Evolutionary conservation across 2,329 filamentous ascomycete genomes (phyloP), one percentile per base, ranked within the genome.

Genomic region (Hypoxylon sp.): DNA sequence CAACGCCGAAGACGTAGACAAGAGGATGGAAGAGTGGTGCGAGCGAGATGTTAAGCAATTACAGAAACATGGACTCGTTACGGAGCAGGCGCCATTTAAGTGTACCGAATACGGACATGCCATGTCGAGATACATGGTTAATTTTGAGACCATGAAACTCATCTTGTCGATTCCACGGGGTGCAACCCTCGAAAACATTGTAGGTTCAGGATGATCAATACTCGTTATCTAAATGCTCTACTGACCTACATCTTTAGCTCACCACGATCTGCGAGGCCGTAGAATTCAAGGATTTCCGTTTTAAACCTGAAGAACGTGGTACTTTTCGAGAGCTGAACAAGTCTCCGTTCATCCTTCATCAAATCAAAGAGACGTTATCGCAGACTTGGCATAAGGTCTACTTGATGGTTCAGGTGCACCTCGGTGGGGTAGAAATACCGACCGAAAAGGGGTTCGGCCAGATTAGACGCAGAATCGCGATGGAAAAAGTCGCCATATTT

Each of bases 51-150:
- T 96, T 44, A 84, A 82, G 10, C 82, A 89, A n/a, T 82, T 97
- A 1, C 85, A 88, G 64, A 84, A 91, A 27, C 78, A 82, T 39
- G 81, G 85, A 0, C 82, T 96, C 6, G 82, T 94, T 11, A 83
- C 82, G 1, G 67, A 77, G 19, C 76, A 79, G 1, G 77, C 82
- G 0, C 79, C 79, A 3, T 84, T 95, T 52, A 83, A 80, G 27
- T 89, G 88, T 48, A 95, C 92, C 0, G 88, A 90, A 53, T 93
- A 91, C 74, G 93, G 93, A 1, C 85, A 91, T 62, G 91, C 91
- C 3, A 97, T 97, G 93, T 92, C 93, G 47, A 87, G 89, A 52
- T 97, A 95, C 77, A 95, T 93, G 81, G 83, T 96, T 2, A 88
- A 88, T 21, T 94, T 94, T 72, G 86, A 91, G 39, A 96, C 93